Evolutionary conservation across 1,139 yeast species (phyloP).

Genomic region (Hanseniaspora gamundiae): DNA sequence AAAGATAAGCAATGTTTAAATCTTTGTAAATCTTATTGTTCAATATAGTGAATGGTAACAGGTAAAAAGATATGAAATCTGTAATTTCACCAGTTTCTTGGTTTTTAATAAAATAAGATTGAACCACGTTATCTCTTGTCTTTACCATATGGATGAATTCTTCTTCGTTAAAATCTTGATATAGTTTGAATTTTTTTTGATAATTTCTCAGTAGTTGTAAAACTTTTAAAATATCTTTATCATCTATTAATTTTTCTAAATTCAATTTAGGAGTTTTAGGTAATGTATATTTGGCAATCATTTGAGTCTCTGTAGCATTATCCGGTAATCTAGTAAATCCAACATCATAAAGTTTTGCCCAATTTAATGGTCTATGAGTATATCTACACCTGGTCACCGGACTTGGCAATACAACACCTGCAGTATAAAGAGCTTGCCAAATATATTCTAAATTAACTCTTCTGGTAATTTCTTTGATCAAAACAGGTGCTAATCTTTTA

Average conservation of each 20-base stretch:
- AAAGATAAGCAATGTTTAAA: slow-evolving; percentile 78
- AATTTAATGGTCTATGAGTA: slow-evolving; percentile 86
- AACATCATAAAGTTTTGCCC: slow-evolving; percentile 81
- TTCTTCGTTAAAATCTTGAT: slow-evolving; percentile 51
- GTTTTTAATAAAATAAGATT: slow-evolving; percentile 68
- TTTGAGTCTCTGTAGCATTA: slow-evolving; percentile 63
- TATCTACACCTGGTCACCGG: slow-evolving; percentile 89
- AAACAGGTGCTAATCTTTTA: slow-evolving; percentile 88
- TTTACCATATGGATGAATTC: slow-evolving; percentile 80
- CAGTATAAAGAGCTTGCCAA: slow-evolving; percentile 96
- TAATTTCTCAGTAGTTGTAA: slow-evolving; percentile 45
- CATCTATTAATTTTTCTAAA: slow-evolving; percentile 55
- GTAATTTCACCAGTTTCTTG: slow-evolving; percentile 49
- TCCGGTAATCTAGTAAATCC: slow-evolving; percentile 77
- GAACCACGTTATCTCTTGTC: slow-evolving; percentile 46
- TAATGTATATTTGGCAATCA: slow-evolving; percentile 69
- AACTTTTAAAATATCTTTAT: slow-evolving; percentile 54
- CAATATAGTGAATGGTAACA: slow-evolving; percentile 77
- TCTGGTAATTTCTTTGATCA: slow-evolving; percentile 89
- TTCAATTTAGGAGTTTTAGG: slow-evolving; percentile 44
- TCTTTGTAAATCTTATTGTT: slow-evolving; percentile 51
- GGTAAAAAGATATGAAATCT: slow-evolving; percentile 82
- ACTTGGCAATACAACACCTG: slow-evolving; percentile 81
- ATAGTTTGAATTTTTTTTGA: slow-evolving; percentile 58
- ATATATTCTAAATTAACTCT: slow-evolving; percentile 72